Conservation (phyloP, 768 basidiomycete species). For the Tylopilus balloui region DNA sequence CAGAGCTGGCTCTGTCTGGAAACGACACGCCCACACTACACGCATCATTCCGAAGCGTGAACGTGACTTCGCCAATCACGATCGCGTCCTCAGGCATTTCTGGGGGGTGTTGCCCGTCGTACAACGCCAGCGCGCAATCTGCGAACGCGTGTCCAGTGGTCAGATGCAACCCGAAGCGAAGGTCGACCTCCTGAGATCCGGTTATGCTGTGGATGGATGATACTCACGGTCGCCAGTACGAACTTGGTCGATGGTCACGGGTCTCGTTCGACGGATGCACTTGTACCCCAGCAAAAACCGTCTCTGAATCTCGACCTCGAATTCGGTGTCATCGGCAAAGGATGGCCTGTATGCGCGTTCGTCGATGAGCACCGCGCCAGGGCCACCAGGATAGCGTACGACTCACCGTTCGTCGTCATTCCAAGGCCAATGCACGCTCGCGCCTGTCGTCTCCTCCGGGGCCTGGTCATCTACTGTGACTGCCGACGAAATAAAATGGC, state of each 20-base stretch:
- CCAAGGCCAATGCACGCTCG: slow-evolving; percentile 16
- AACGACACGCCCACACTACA: slow-evolving; percentile 1
- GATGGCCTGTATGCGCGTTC: slow-evolving; percentile 8
- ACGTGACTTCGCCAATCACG: slow-evolving; percentile 23
- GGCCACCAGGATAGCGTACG: neutral
- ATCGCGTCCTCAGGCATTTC: slow-evolving; percentile 18
- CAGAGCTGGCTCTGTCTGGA: neutral
- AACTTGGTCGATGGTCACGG: slow-evolving; percentile 19
- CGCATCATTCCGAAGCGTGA: slow-evolving; percentile 7
- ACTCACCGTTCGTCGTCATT: slow-evolving; percentile 14
- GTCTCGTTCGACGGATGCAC: slow-evolving; percentile 26
- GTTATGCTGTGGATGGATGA: neutral
- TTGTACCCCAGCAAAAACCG: slow-evolving; percentile 20
- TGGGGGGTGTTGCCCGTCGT: slow-evolving; percentile 7
- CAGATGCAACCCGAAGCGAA: neutral
- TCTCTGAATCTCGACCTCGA: slow-evolving; percentile 21
- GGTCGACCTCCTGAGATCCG: neutral
- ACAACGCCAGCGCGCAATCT: slow-evolving; percentile 24
- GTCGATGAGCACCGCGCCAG: neutral
- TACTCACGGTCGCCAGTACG: slow-evolving; percentile 20
- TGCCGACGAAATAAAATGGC: slow-evolving; percentile 15
- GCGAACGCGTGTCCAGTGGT: neutral
- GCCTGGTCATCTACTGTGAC: slow-evolving; percentile 6
- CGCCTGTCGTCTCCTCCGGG: neutral
- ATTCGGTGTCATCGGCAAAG: slow-evolving; percentile 13